Percentiles rank a stretch among this genome's conserved stretches.
Evolutionary conservation across 805 yeast species (phyloP).

Genomic region (Metschnikowia reukaufii): DNA sequence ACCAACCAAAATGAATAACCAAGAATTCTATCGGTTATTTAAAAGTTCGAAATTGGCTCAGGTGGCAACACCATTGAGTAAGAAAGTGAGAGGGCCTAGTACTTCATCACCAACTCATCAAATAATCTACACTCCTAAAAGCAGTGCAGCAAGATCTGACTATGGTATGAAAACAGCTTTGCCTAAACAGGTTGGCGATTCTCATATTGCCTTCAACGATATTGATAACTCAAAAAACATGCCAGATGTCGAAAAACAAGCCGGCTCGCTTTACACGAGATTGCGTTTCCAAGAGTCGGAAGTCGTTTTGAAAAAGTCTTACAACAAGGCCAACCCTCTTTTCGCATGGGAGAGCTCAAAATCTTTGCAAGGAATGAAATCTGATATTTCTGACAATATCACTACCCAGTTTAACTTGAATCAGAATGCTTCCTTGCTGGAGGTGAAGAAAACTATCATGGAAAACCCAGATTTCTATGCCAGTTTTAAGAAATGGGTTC

Average conservation of each 20-base stretch:
- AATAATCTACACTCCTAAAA: constrained; percentile 65
- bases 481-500: constrained; percentile 56
- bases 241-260: constrained; percentile 67
- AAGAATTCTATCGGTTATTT: constrained; percentile 27
- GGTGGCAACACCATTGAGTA: constrained; percentile 43
- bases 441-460: constrained; percentile 35
- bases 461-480: constrained; percentile 48
- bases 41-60: constrained; percentile 44
- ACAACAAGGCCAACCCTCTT: constrained; percentile 39
- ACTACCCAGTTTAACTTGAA: constrained; percentile 34
- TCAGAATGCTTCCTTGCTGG: constrained; percentile 26
- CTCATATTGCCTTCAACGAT: constrained; percentile 62
- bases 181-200: constrained; percentile 59
- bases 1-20: constrained; percentile 15
- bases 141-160: constrained; percentile 64
- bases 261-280: constrained; percentile 60
- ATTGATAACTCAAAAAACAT: constrained; percentile 65
- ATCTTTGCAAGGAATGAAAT: constrained; percentile 18
- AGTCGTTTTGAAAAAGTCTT: constrained; percentile 42
- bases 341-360: constrained; percentile 35
- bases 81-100: constrained; percentile 29
- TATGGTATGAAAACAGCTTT: constrained; percentile 74
- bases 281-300: constrained; percentile 69
- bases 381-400: constrained; percentile 26
- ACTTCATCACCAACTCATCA: constrained; percentile 63